These are phyloP conservation scores for Suhomyces terraborum DNA, from an alignment of 1,139 yeast species.

Conservation along the genomic window DNA sequence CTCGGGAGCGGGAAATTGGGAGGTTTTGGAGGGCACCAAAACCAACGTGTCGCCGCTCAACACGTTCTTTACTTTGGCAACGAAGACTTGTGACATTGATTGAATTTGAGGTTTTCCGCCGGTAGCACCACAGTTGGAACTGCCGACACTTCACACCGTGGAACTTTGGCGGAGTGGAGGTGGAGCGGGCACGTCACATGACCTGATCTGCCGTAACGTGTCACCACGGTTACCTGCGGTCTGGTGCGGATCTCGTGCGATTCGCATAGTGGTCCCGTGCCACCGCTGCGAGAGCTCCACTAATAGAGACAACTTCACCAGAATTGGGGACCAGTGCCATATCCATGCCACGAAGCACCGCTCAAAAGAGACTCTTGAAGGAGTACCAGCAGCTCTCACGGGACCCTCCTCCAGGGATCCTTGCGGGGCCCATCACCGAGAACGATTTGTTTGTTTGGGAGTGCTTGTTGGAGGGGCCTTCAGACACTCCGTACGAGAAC, in stretches of 20 bases:
- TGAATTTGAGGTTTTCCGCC: not conserved
- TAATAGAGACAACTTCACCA: too few relatives aligned
- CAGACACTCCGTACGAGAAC: conserved; percentile 90
- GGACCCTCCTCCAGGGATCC: conserved; percentile 93
- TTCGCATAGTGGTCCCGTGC: too few relatives aligned
- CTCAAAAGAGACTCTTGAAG: conserved; percentile 80
- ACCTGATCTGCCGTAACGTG: too few relatives aligned
- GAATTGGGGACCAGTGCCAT: too few relatives aligned
- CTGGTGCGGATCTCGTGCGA: too few relatives aligned
- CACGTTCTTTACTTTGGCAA: conserved; percentile 69
- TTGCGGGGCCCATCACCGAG: conserved; percentile 88
- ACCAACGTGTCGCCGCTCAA: conserved; percentile 76
- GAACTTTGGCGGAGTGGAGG: too few relatives aligned
- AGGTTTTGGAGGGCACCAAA: conserved; percentile 54
- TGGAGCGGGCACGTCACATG: not conserved
- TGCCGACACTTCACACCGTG: not conserved
- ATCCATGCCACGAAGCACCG: conserved; percentile 61
- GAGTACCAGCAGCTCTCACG: conserved; percentile 83
- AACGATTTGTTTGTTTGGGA: conserved; percentile 87
- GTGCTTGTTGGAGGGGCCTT: conserved; percentile 88
- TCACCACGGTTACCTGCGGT: too few relatives aligned
- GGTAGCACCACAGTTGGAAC: not conserved
- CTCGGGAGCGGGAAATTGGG: conserved; percentile 55
- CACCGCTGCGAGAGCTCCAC: too few relatives aligned
- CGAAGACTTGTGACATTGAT: conserved; percentile 26